A percentile compares a stretch with the other conserved stretches of the same genome.
Evolutionary conservation across 495 filamentous ascomycete genomes (phyloP).

Genomic region (Penicillium maclennaniae): DNA sequence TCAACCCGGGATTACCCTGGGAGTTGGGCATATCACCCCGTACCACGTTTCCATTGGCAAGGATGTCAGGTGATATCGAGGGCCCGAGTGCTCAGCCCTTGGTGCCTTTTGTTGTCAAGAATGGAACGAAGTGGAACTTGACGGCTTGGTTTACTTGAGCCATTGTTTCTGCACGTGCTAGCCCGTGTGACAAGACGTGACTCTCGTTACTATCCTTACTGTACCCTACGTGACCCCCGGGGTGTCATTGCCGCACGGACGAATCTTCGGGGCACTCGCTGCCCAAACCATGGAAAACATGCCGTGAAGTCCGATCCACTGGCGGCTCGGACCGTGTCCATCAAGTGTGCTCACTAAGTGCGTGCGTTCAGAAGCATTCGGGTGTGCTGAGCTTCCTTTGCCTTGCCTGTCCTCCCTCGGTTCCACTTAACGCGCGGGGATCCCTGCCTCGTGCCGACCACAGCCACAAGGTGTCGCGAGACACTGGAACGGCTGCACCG

Average conservation of each 20-base stretch:
- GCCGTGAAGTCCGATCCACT: conserved; percentile 1
- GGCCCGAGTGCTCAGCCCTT: background rate
- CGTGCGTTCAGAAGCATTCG: background rate
- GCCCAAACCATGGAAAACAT: conserved; percentile 10
- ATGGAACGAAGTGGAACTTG: background rate
- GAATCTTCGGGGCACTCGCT: conserved; percentile 9
- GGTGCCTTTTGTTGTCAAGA: background rate
- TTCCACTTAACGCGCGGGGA: conserved; percentile 7
- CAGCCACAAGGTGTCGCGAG: conserved; percentile 18
- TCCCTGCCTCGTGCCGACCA: conserved; percentile 19
- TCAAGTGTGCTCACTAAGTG: conserved; percentile 1
- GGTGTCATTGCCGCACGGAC: conserved; percentile 11
- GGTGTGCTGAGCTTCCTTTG: background rate
- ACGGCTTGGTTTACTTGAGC: conserved; percentile 3
- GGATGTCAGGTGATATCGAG: conserved; percentile 22
- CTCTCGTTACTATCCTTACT: background rate
- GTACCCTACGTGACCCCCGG: conserved; percentile 2
- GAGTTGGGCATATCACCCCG: conserved; percentile 24
- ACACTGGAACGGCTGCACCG: conserved; percentile 15
- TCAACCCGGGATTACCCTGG: conserved; percentile 17
- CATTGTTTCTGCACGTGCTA: conserved; percentile 16
- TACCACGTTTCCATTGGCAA: conserved; percentile 31
- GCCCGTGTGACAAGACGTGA: conserved; percentile 21
- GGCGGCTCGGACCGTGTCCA: conserved; percentile 26
- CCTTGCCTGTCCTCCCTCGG: background rate